Evolutionary conservation across 2,329 filamentous ascomycete species (phyloP), one percentile per base, ranked within the genome.

Genomic region (Balansia obtecta): DNA sequence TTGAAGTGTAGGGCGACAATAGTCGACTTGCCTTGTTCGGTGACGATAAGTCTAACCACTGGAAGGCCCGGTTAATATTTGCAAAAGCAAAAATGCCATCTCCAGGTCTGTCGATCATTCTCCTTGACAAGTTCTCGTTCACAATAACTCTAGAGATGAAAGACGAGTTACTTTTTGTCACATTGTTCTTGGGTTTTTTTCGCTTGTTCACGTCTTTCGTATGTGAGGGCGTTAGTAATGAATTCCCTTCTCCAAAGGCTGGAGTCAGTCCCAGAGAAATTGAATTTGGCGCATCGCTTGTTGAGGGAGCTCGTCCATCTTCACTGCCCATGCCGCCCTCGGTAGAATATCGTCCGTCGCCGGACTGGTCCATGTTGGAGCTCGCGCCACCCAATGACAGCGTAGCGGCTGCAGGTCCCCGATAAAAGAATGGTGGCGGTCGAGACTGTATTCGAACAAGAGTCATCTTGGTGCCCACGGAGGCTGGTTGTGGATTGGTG

Each of bases 141-240:
- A 89, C 83, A 56, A 97, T 95, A 33, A 96, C 91, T 50, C 93
- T 76, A n/a, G 91, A 96, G 32, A 98, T 93, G 63, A 96, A 98
- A 0, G 91, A 95, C 10, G 93, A 98, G 67, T 95, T 97, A 70
- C 89, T 97, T 74, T 98, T 98, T 48, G 91, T 83, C 66, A 98
- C 93, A 66, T 94, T 97, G 68, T 91, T 97, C 75, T 97, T 98
- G 2, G 93, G 93, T 66, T 98, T 98, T 62, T 84, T 80, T 64
- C 82, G 79, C 73, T 96, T 96, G 56, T 79, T 82, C 40, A 79
- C 76, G 60, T 90, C 87, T 61, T 88, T 88, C 32, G 76, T 73
- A 48, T 77, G 75, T 15, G 75, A 71, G 16, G 75, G 73, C 11
- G 76, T 72, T 32, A 97, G 73, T 27, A 87, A 76, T 7, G 83